phyloP scores from a whole-genome alignment of 2,329 filamentous ascomycete species.

The Ophiosphaerella narmari region DNA sequence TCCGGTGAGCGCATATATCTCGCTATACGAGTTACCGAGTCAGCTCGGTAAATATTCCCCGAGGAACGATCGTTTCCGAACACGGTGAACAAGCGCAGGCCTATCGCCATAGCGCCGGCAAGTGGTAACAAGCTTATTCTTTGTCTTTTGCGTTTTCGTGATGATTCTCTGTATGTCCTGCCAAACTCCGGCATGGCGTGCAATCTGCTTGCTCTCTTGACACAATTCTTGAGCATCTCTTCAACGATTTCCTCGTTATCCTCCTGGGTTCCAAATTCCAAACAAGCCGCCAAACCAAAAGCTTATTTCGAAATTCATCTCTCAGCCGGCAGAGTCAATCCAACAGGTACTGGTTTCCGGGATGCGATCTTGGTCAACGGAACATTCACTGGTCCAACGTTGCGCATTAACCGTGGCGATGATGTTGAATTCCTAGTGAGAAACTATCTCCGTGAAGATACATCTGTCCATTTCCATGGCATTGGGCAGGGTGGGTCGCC shows the following conservation, averaged over 20 bases:
- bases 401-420: background rate
- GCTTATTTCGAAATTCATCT: background rate
- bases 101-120: no score
- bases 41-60: background rate
- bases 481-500: background rate
- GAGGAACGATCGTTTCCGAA: background rate
- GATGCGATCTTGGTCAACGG: background rate
- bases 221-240: background rate
- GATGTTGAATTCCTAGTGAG: conserved; percentile 1
- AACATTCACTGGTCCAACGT: conserved; percentile 1
- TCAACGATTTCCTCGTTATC: background rate
- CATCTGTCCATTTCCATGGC: conserved; percentile 1
- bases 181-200: background rate
- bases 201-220: background rate
- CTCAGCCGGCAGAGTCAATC: background rate
- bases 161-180: no score
- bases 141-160: no score
- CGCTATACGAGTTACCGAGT: background rate
- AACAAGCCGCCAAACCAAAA: background rate
- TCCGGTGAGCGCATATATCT: background rate
- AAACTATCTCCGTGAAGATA: background rate
- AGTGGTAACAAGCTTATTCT: no score
- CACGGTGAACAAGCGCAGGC: background rate
- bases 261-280: background rate
- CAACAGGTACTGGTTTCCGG: background rate